Evolutionary conservation across 2,329 filamentous ascomycete genomes (phyloP).

Genomic region (Cordyceps farinosa): DNA sequence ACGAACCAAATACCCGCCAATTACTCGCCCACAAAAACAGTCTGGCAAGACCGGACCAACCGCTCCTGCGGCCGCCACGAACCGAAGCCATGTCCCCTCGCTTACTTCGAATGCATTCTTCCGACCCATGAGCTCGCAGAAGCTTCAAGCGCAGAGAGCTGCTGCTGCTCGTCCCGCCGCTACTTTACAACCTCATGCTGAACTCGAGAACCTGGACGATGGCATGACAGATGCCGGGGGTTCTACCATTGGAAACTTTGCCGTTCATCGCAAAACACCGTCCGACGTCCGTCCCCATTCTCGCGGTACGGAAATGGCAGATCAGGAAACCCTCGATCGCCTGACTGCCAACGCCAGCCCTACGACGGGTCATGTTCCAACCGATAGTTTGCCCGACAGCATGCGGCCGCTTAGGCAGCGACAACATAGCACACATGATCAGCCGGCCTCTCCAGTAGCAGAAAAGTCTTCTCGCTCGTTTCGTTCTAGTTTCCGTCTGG

Average conservation of each 20-base stretch:
- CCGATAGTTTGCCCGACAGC: slow-evolving; percentile 70
- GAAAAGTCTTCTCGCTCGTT: slow-evolving; percentile 73
- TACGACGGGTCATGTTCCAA: slow-evolving; percentile 53
- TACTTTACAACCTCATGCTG: slow-evolving; percentile 34
- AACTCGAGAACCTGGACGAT: slow-evolving; percentile 34
- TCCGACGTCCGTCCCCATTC: slow-evolving; percentile 59
- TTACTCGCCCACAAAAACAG: slow-evolving; percentile 43
- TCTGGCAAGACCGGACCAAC: slow-evolving; percentile 41
- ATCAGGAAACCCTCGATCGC: slow-evolving; percentile 66
- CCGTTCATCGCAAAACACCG: slow-evolving; percentile 24
- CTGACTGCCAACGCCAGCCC: slow-evolving; percentile 73
- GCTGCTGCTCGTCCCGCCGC: slow-evolving; percentile 48
- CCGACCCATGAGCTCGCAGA: slow-evolving; percentile 93
- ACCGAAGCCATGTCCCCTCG: slow-evolving; percentile 83
- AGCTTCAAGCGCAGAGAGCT: slow-evolving; percentile 81
- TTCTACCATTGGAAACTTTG: slow-evolving; percentile 38
- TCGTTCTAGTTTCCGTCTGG: slow-evolving; percentile 68
- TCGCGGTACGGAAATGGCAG: slow-evolving; percentile 76
- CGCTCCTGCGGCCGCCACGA: slow-evolving; percentile 53
- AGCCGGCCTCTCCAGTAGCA: slow-evolving; percentile 47
- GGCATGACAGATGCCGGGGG: slow-evolving; percentile 44
- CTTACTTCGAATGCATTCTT: slow-evolving; percentile 90
- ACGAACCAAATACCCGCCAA: slow-evolving; percentile 49
- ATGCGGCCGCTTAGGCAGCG: slow-evolving; percentile 65
- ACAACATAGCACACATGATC: slow-evolving; percentile 31